Base-by-base conservation (phyloP, 495 filamentous ascomycete genomes). In the Staphylotrichum longicolle region DNA sequence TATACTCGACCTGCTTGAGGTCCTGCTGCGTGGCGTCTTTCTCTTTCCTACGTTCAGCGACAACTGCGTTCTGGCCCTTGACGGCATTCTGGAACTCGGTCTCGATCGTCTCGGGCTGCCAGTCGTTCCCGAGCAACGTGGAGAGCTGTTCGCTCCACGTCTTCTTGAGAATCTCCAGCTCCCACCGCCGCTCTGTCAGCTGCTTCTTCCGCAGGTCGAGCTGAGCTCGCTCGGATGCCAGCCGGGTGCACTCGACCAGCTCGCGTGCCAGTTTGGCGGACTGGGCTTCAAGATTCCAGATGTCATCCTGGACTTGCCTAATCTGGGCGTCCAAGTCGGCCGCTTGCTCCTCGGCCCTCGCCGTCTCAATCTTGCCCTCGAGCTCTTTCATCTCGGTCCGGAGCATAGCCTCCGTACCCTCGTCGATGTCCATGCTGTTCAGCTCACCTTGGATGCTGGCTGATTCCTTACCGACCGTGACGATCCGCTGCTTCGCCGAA, bases 131-230 rank as follows among this genome's bases (percentile, higher is more conserved):
- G 54, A 97, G 64, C 32, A 90, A 70, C 11, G 75, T 75, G 4
- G 82, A 75, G 32, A 99, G 77, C 55, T 86, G 86, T 45, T 86
- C 82, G 33, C 82, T 82, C 75, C 95, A 89, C 0, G 90, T 89
- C 27, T 78, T 84, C 57, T 78, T 85, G 80, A 97, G 84, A 2
- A 90, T 93, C 14, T 89, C 81, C 3, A 96, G 74, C 44, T 88
- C 87, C 27, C 82, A 83, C 69, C 87, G 80, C 30, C 85, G 80
- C 47, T 90, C 87, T 56, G 86, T 86, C 20, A 88, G 69, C 63
- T 95, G 86, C 59, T 91, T 90, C 65, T 88, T 89, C 12, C 90
- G 78, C 64, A 90, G 82, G 51, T 92, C 88, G 7, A 98, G 77
- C 56, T 86, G 84, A 42, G 93, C 95, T 39, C 91, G 78, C 50